Evolutionary conservation across 176 grass and related monocot species (phyloP), one percentile per base, ranked within the genome.

Genomic region (Carex littledalei): DNA sequence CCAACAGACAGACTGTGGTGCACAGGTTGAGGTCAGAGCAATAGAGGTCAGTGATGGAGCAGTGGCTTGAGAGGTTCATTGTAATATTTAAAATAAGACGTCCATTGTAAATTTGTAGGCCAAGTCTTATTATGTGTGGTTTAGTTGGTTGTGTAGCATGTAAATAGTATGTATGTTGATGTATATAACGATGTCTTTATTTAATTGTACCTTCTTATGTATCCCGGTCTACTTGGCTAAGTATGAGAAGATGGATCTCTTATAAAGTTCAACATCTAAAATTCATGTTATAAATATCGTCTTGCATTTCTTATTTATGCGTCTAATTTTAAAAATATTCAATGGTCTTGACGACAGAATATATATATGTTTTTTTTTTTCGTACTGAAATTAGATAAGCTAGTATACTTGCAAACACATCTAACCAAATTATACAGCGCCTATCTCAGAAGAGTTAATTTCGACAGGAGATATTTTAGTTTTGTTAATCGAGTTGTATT

Each of bases 21-120:
- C 63, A 21, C 92, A 91, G 82, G 90, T 93, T 59, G 88, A 89
- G 80, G 68, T 94, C 59, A 90, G 82, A 79, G 92, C 93, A 20
- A 58, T 93, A 29, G 88, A 85, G 71, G 63, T 82, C 87, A 91
- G 79, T 81, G 85, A 76, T 63, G 60, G 61, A 63, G 61, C 35
- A 9, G 39, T 20, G 2, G 61, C 14, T 18, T 83, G 41, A 83
- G n/a, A 21, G 9, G 15, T 41, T 15, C 8, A 22, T n/a, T 63
- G 45, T 81, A 1, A 32, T 81, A 58, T 63, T 59, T 22, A 21
- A 78, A 83, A 83, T 67, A 29, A 65, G 80, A 14, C 21, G 62
- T 53, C n/a, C 1, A 26, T 21, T 83, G 34, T 31, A 7, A 14
- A 50, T 29, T 21, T 24, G 20, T 63, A 18, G 22, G 21, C 1